phyloP scores from a whole-genome alignment of 192 early-diverging fungal genomes.

The Coemansia sp. region DNA sequence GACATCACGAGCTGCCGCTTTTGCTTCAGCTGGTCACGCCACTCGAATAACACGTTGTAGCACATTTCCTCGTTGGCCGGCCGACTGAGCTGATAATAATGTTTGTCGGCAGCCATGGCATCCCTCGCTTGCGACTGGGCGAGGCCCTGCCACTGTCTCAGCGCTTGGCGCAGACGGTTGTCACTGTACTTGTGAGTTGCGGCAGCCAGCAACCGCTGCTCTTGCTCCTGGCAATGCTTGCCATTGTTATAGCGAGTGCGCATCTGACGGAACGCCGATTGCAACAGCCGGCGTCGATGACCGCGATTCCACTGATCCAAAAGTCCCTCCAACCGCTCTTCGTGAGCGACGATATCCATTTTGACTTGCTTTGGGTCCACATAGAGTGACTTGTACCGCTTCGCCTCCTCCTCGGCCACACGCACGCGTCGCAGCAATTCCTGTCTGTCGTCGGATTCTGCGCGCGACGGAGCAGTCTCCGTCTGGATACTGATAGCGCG shows the following conservation, averaged over 20 bases:
- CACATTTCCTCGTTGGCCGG: constrained; percentile 7
- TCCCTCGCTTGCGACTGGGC: neutral
- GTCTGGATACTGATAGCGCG: constrained; percentile 20
- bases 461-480: neutral
- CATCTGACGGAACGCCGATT: constrained; percentile 1
- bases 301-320: neutral
- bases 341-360: constrained; percentile 10
- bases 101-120: constrained; percentile 6
- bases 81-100: neutral
- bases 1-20: constrained; percentile 16
- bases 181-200: neutral
- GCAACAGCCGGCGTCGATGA: neutral
- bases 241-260: neutral
- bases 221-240: neutral
- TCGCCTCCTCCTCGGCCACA: constrained; percentile 12
- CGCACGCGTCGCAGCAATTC: constrained; percentile 17
- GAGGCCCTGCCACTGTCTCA: constrained; percentile 14
- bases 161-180: neutral
- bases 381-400: constrained; percentile 14
- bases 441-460: neutral
- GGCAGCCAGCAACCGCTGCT: neutral
- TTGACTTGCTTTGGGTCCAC: constrained; percentile 4
- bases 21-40: constrained; percentile 13
- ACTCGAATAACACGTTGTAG: neutral
- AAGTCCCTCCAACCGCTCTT: constrained; percentile 13